These are phyloP conservation scores for Picea engelmannii DNA, from an alignment of 83 land plant genomes.

Conservation along the genomic window DNA sequence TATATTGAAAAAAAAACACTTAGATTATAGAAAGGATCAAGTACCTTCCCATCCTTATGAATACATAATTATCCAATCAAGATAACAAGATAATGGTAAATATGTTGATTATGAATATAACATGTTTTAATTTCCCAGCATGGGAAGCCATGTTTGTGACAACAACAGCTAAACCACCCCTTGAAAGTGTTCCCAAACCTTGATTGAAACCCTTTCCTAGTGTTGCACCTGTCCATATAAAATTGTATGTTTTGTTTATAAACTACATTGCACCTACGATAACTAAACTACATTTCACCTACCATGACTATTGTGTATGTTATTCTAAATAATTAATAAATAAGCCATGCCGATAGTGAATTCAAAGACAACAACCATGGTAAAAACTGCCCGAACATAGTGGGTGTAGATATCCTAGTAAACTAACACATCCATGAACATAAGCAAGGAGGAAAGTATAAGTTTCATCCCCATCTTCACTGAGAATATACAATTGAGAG, in stretches of 20 bases:
- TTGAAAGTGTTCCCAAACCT: too few species aligned
- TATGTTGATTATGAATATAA: constrained; percentile 30
- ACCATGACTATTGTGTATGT: too few species aligned
- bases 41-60: too few species aligned
- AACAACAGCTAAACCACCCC: too few species aligned
- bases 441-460: constrained; percentile 41
- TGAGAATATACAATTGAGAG: not conserved
- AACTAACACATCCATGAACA: constrained; percentile 38
- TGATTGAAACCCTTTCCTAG: too few species aligned
- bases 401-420: constrained; percentile 47
- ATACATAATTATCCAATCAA: too few species aligned
- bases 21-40: not conserved
- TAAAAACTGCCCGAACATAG: constrained; percentile 80
- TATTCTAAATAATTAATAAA: too few species aligned
- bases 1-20: not conserved
- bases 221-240: constrained; percentile 52
- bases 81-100: constrained; percentile 31
- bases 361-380: constrained; percentile 74
- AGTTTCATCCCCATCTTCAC: constrained; percentile 54
- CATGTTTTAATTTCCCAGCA: constrained; percentile 31
- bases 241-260: not conserved
- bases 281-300: too few species aligned
- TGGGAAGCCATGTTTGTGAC: constrained; percentile 35
- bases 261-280: too few species aligned
- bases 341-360: constrained; percentile 44